Percentiles rank a stretch among this genome's conserved stretches.
These are phyloP conservation scores for Collybiopsis luxurians DNA, from an alignment of 768 basidiomycete species.

Conservation along the genomic window DNA sequence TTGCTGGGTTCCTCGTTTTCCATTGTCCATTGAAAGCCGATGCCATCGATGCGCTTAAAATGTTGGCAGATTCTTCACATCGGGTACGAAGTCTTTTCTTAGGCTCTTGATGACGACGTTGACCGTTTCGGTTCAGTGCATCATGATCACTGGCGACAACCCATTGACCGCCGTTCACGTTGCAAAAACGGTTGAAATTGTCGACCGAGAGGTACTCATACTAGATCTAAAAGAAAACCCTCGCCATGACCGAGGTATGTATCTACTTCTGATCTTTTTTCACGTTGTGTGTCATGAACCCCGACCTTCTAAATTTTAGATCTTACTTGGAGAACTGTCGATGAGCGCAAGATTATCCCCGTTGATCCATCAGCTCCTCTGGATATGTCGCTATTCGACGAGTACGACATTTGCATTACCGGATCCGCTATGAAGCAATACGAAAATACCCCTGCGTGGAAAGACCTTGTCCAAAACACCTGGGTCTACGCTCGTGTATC, in stretches of 20 bases:
- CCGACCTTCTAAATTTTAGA: constrained; percentile 39
- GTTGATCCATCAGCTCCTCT: constrained; percentile 79
- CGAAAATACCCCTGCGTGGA: constrained; percentile 68
- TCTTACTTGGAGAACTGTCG: constrained; percentile 91
- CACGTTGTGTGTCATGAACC: not conserved
- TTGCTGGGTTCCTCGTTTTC: constrained; percentile 98
- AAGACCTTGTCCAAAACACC: constrained; percentile 84
- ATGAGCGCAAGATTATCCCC: constrained; percentile 85
- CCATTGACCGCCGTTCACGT: constrained; percentile 97
- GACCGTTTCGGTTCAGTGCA: constrained; percentile 55
- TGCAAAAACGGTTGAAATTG: constrained; percentile 93
- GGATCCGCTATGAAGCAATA: constrained; percentile 92
- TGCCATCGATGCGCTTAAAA: constrained; percentile 86
- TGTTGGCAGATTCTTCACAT: constrained; percentile 95
- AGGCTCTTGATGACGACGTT: not conserved
- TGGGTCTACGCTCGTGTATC: constrained; percentile 99
- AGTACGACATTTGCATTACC: constrained; percentile 96
- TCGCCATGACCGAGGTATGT: constrained; percentile 61
- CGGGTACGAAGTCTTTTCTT: constrained; percentile 55
- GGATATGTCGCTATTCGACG: constrained; percentile 71
- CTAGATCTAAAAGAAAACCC: constrained; percentile 87
- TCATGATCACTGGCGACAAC: constrained; percentile 99
- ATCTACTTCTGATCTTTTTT: not conserved
- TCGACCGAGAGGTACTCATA: constrained; percentile 92
- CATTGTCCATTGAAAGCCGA: constrained; percentile 96